phyloP scores from a whole-genome alignment of 2,329 filamentous ascomycete genomes.

The Colletotrichum trifolii region DNA sequence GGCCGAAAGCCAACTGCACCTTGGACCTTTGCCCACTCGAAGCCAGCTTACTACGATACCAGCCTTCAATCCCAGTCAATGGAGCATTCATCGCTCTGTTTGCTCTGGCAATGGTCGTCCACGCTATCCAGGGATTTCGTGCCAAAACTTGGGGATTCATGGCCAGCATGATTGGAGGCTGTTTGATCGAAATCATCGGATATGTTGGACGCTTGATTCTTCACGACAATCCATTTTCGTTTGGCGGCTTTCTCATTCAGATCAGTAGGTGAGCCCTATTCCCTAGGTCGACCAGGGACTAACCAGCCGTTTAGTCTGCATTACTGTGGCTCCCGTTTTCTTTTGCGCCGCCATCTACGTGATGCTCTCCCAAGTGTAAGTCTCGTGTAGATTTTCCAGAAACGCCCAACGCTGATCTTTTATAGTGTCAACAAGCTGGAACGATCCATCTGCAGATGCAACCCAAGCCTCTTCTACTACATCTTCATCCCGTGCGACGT shows the following conservation, averaged over 20 bases:
- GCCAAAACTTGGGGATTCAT: constrained; percentile 57
- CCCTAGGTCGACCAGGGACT: no score
- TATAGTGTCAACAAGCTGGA: constrained; percentile 42
- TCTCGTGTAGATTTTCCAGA: not conserved
- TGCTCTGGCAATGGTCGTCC: constrained; percentile 55
- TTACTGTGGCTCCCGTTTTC: constrained; percentile 45
- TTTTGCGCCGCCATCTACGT: constrained; percentile 44
- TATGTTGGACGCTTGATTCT: constrained; percentile 70
- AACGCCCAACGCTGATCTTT: constrained; percentile 36
- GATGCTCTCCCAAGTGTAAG: constrained; percentile 36
- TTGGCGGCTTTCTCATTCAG: constrained; percentile 71
- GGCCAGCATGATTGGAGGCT: constrained; percentile 64
- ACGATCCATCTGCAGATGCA: constrained; percentile 42
- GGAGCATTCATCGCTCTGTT: constrained; percentile 51
- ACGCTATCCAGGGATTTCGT: constrained; percentile 53
- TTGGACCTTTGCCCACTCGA: constrained; percentile 57
- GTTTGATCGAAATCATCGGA: constrained; percentile 67
- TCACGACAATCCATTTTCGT: constrained; percentile 66
- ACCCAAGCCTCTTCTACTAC: constrained; percentile 45
- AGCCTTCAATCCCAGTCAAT: constrained; percentile 50
- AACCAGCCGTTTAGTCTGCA: constrained; percentile 46
- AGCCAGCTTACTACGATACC: constrained; percentile 54
- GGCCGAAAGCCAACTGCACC: constrained; percentile 57
- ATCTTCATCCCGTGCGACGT: constrained; percentile 62
- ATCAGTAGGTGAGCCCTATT: constrained; percentile 52